Evolutionary conservation across 257 asterid genomes (phyloP).

Genomic region (Apocynum venetum): DNA sequence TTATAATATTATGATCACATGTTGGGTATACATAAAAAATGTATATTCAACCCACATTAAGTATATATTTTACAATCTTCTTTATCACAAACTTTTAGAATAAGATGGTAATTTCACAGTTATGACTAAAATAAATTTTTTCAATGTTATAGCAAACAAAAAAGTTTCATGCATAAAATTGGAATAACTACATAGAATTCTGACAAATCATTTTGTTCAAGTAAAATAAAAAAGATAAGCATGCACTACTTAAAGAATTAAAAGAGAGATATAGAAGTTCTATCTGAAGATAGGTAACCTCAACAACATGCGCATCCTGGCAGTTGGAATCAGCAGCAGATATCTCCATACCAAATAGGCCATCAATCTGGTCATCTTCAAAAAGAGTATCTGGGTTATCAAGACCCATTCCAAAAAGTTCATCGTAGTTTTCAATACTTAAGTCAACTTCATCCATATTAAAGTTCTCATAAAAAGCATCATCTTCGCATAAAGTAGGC

Average conservation of each 20-base stretch:
- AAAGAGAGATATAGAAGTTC: background rate
- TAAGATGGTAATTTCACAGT: background rate
- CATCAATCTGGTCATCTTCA: constrained; percentile 54
- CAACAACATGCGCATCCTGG: constrained; percentile 41
- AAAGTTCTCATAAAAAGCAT: constrained; percentile 46
- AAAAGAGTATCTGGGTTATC: constrained; percentile 48
- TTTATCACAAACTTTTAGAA: background rate
- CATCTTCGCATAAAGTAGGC: constrained; percentile 32
- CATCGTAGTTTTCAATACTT: constrained; percentile 63
- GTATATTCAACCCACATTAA: background rate
- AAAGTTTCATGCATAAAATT: background rate
- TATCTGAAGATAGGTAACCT: constrained; percentile 34
- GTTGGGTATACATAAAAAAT: background rate
- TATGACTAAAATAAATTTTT: background rate
- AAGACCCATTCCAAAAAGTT: constrained; percentile 56
- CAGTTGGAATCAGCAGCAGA: constrained; percentile 47
- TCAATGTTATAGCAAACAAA: no score
- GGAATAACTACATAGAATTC: background rate
- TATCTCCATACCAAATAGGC: constrained; percentile 49
- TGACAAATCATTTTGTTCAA: background rate
- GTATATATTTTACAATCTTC: no score
- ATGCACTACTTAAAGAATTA: background rate
- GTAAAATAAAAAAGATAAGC: background rate
- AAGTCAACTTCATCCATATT: constrained; percentile 68
- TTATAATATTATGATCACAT: background rate